Conservation (phyloP, 768 basidiomycete genomes). For the Tylopilus cervinicoccineus region DNA sequence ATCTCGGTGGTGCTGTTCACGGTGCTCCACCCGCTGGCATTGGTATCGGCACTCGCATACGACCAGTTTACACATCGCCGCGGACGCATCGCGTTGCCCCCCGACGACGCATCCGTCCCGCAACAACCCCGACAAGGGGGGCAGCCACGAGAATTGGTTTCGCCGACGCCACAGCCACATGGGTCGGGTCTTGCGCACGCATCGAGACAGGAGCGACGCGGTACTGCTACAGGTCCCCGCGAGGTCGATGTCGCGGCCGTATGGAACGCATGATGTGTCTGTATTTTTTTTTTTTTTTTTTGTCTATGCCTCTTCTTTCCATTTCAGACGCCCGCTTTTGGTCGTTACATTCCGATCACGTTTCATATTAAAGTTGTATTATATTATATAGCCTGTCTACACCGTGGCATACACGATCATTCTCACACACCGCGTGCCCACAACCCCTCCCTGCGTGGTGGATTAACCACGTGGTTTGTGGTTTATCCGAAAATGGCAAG, state of each 20-base stretch:
- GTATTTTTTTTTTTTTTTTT: constrained; percentile 41
- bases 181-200: background rate
- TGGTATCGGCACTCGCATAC: constrained; percentile 47
- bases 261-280: constrained; percentile 29
- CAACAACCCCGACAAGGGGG: background rate
- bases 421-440: background rate
- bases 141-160: constrained; percentile 3
- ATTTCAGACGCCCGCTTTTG: background rate
- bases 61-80: constrained; percentile 14
- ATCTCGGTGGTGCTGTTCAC: constrained; percentile 62
- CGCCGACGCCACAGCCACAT: background rate
- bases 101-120: constrained; percentile 28
- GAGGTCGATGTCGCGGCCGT: constrained; percentile 42
- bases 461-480: background rate
- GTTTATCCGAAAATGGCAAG: background rate
- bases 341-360: background rate
- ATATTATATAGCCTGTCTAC: background rate
- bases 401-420: background rate
- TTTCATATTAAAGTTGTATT: background rate
- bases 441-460: background rate
- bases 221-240: constrained; percentile 25
- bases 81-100: constrained; percentile 42
- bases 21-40: constrained; percentile 57
- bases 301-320: constrained; percentile 40
- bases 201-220: constrained; percentile 1